These are phyloP conservation scores for Calonectria henricotiae DNA, from an alignment of 2,329 filamentous ascomycete genomes.

Conservation along the genomic window DNA sequence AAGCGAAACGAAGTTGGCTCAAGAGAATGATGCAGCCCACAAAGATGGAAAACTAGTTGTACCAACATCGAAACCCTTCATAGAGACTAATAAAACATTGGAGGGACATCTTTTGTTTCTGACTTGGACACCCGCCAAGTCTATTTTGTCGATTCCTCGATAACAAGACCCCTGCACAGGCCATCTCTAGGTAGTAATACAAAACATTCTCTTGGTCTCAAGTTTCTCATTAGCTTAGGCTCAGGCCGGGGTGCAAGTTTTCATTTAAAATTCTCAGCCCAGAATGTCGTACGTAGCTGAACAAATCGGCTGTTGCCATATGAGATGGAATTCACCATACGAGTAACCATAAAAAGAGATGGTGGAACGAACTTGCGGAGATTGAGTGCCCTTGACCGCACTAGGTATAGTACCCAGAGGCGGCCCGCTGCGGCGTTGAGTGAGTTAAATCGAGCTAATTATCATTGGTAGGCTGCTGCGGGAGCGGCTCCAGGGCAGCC, in stretches of 20 bases:
- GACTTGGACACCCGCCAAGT: too few relatives aligned
- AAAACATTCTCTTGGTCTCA: too few relatives aligned
- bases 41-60: not conserved
- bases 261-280: not conserved
- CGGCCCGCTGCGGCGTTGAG: conserved; percentile 26
- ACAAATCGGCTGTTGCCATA: not conserved
- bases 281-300: not conserved
- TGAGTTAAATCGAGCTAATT: conserved; percentile 41
- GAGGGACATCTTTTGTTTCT: too few relatives aligned
- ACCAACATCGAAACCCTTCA: too few relatives aligned
- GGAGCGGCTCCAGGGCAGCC: not conserved
- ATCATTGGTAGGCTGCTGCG: conserved; percentile 31
- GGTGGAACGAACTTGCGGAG: not conserved
- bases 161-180: too few relatives aligned
- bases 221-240: too few relatives aligned
- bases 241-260: too few relatives aligned
- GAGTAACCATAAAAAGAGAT: not conserved
- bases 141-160: too few relatives aligned
- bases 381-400: not conserved
- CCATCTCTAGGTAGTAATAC: too few relatives aligned
- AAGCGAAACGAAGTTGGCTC: conserved; percentile 41
- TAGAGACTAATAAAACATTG: too few relatives aligned
- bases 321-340: not conserved
- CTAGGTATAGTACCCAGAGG: not conserved
- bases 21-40: conserved; percentile 29